Conservation (phyloP, 208 protist genomes). For the Wallacemonas collosoma region DNA sequence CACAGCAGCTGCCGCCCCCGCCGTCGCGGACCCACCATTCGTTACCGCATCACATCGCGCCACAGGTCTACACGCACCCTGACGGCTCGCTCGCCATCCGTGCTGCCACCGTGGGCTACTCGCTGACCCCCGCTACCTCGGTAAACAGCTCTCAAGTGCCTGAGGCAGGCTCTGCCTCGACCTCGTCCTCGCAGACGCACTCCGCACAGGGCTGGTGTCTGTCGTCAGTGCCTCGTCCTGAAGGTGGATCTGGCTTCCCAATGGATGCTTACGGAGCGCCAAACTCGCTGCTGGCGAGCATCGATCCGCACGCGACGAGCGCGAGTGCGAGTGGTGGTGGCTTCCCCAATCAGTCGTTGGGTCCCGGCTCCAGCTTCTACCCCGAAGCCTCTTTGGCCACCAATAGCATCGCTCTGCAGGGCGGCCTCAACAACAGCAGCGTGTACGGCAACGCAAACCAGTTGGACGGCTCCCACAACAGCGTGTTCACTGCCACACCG, state of each 20-base stretch:
- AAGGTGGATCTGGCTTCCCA: neutral
- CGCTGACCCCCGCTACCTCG: neutral
- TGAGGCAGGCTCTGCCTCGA: slow-evolving; percentile 2
- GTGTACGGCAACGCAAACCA: slow-evolving; percentile 5
- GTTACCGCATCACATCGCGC: neutral
- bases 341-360: neutral
- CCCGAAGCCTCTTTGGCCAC: slow-evolving; percentile 17
- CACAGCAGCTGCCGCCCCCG: neutral
- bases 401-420: slow-evolving; percentile 19
- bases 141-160: neutral
- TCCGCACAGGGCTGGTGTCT: neutral
- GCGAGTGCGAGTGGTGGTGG: neutral
- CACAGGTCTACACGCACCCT: neutral
- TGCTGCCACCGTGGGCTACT: neutral
- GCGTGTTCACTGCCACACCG: neutral
- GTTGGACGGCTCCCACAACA: slow-evolving; percentile 16
- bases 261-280: neutral
- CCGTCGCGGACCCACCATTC: neutral
- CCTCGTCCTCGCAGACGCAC: slow-evolving; percentile 7
- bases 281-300: slow-evolving; percentile 3
- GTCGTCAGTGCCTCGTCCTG: neutral
- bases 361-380: slow-evolving; percentile 4
- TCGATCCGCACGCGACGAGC: slow-evolving; percentile 4
- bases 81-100: neutral
- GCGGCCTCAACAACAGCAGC: slow-evolving; percentile 18